Percentiles rank a stretch among this genome's conserved stretches.
These are phyloP conservation scores for Pseudonectria buxi DNA, from an alignment of 2,329 filamentous ascomycete genomes.

Conservation along the genomic window DNA sequence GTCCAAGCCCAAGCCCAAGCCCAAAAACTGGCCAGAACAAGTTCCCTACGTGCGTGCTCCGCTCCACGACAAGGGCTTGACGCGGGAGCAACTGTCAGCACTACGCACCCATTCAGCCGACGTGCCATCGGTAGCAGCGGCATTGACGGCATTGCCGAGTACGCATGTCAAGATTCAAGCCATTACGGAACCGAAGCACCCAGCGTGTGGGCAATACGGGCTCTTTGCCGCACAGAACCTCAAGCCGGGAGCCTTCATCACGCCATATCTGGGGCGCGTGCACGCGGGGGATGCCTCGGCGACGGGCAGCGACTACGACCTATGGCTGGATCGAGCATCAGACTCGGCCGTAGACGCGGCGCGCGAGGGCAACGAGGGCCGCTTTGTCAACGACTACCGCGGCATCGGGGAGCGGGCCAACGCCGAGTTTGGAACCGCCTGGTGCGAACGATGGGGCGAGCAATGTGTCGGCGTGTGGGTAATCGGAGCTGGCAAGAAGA, in stretches of 20 bases:
- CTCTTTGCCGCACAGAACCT: conserved; percentile 53
- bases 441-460: conserved; percentile 46
- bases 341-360: conserved; percentile 56
- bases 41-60: conserved; percentile 48
- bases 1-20: conserved; percentile 26
- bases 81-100: conserved; percentile 32
- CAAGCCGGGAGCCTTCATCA: conserved; percentile 46
- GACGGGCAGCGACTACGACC: conserved; percentile 49
- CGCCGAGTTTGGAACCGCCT: conserved; percentile 53
- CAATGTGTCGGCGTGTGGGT: conserved; percentile 54
- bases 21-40: conserved; percentile 52
- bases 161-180: conserved; percentile 46
- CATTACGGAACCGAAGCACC: conserved; percentile 46
- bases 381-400: conserved; percentile 62
- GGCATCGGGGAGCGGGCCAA: conserved; percentile 48
- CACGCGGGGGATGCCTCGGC: conserved; percentile 35
- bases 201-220: conserved; percentile 51
- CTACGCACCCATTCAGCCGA: conserved; percentile 27
- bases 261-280: conserved; percentile 56
- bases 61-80: conserved; percentile 40
- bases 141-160: conserved; percentile 20
- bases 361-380: conserved; percentile 52
- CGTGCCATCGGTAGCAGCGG: conserved; percentile 5
- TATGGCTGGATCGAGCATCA: conserved; percentile 53
- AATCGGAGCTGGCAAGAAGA: conserved; percentile 24